Evolutionary conservation across 2,329 filamentous ascomycete genomes (phyloP).

Genomic region (Ramichloridium luteum): DNA sequence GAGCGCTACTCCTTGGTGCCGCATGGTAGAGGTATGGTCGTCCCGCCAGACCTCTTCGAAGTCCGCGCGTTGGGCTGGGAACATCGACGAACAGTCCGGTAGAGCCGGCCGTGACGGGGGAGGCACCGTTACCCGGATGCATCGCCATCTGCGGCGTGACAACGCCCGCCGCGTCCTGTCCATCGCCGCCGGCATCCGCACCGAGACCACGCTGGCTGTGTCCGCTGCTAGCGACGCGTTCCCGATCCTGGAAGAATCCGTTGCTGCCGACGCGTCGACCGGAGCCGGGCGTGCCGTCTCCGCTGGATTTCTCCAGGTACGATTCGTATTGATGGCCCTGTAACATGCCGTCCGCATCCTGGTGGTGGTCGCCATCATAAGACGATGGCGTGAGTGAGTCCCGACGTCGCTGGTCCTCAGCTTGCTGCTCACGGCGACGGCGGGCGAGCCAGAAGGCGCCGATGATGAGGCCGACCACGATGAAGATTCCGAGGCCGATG

Average conservation of each 20-base stretch:
- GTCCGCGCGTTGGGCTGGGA: slow-evolving; percentile 36
- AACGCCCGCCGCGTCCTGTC: not conserved
- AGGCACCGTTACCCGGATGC: slow-evolving; percentile 19
- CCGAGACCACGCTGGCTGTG: slow-evolving; percentile 3
- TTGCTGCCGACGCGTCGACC: too few relatives aligned
- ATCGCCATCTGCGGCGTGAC: too few relatives aligned
- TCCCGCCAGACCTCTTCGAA: slow-evolving; percentile 30
- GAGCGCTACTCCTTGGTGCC: slow-evolving; percentile 36
- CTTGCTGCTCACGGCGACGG: slow-evolving; percentile 15
- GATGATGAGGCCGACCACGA: slow-evolving; percentile 29
- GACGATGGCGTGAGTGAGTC: not conserved
- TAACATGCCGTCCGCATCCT: not conserved
- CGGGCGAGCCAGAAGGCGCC: slow-evolving; percentile 38
- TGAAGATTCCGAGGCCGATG: slow-evolving; percentile 32
- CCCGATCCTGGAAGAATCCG: slow-evolving; percentile 11
- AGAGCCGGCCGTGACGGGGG: slow-evolving; percentile 31
- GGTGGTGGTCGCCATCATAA: not conserved
- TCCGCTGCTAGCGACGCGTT: not conserved
- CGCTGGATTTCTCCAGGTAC: not conserved
- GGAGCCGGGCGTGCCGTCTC: too few relatives aligned
- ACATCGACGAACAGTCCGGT: slow-evolving; percentile 37
- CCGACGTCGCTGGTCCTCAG: not conserved
- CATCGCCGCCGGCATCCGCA: slow-evolving; percentile 19
- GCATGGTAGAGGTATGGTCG: slow-evolving; percentile 27
- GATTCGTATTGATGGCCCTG: not conserved